Conservation (phyloP, 306 rosid species). For the Malus sylvestris region DNA sequence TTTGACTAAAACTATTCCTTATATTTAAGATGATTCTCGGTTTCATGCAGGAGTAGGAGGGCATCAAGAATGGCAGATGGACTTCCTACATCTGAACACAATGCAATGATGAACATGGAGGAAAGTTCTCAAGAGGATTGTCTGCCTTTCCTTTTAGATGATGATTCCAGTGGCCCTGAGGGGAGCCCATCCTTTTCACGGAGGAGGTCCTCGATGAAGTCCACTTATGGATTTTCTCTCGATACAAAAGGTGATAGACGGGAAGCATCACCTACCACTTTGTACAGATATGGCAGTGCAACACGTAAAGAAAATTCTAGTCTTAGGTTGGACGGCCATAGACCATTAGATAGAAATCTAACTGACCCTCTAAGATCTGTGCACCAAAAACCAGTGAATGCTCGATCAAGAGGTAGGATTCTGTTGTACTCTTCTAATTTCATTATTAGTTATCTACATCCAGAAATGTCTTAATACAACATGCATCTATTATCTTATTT, state of each 20-base stretch:
- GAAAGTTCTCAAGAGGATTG: slow-evolving; percentile 77
- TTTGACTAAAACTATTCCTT: slow-evolving; percentile 1
- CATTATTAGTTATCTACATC: slow-evolving; percentile 16
- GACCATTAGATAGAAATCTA: slow-evolving; percentile 36
- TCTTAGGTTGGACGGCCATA: slow-evolving; percentile 41
- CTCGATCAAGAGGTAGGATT: slow-evolving; percentile 51
- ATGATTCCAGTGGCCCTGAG: slow-evolving; percentile 73
- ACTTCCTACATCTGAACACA: slow-evolving; percentile 37
- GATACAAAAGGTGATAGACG: slow-evolving; percentile 46
- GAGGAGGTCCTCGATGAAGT: slow-evolving; percentile 58
- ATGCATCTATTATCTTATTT: slow-evolving; percentile 15
- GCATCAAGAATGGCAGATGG: slow-evolving; percentile 49
- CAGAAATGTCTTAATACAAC: slow-evolving; percentile 9
- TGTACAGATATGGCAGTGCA: slow-evolving; percentile 35
- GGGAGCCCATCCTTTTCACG: slow-evolving; percentile 62
- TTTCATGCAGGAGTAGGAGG: slow-evolving; percentile 45
- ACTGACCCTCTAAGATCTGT: slow-evolving; percentile 32
- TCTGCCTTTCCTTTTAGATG: slow-evolving; percentile 82
- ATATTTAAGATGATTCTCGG: slow-evolving; percentile 10
- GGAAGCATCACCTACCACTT: slow-evolving; percentile 34
- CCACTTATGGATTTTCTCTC: slow-evolving; percentile 74
- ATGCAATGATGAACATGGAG: slow-evolving; percentile 43
- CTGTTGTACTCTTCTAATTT: neutral
- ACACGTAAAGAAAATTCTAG: slow-evolving; percentile 38
- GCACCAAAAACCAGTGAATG: slow-evolving; percentile 33